phyloP scores from a whole-genome alignment of 1,284 basidiomycete species.

The Rhodotorula glutinis region DNA sequence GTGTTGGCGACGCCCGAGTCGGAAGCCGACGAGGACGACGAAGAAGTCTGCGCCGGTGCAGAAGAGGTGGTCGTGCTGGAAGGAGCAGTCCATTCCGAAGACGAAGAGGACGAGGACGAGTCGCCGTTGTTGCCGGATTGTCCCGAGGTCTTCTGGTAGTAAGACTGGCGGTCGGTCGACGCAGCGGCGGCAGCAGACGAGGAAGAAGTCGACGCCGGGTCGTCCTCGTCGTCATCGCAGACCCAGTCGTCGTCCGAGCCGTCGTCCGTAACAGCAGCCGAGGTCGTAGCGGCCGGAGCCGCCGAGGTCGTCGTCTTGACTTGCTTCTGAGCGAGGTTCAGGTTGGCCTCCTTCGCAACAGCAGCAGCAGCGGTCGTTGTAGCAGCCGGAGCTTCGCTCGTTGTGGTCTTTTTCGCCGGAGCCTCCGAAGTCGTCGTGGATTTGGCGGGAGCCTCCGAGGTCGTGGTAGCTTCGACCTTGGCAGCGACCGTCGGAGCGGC shows the following conservation, averaged over 20 bases:
- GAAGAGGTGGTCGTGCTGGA: neutral
- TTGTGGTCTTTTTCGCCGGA: neutral
- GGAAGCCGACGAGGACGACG: neutral
- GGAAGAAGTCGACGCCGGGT: neutral
- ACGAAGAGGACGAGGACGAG: neutral
- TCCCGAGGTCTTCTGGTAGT: neutral
- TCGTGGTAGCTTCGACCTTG: neutral
- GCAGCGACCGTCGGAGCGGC: neutral
- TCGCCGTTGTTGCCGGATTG: neutral
- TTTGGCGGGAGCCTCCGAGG: neutral
- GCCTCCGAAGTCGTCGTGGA: neutral
- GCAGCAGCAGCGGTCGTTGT: neutral
- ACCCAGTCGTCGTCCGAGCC: constrained; percentile 29
- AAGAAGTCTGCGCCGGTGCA: neutral
- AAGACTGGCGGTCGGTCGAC: neutral
- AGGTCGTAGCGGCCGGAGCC: neutral
- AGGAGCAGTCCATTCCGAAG: constrained; percentile 1
- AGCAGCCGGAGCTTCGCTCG: neutral
- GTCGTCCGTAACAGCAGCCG: constrained; percentile 5
- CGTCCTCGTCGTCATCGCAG: constrained; percentile 31
- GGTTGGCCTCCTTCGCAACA: constrained; percentile 5
- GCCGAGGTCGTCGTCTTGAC: constrained; percentile 8
- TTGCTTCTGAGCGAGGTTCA: constrained; percentile 2
- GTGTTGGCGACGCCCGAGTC: constrained; percentile 24
- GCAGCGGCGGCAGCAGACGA: constrained; percentile 7